Percentiles rank a stretch among this genome's conserved stretches.
Conservation (phyloP, 1,284 basidiomycete species). For the Cutaneotrichosporon curvatum region DNA sequence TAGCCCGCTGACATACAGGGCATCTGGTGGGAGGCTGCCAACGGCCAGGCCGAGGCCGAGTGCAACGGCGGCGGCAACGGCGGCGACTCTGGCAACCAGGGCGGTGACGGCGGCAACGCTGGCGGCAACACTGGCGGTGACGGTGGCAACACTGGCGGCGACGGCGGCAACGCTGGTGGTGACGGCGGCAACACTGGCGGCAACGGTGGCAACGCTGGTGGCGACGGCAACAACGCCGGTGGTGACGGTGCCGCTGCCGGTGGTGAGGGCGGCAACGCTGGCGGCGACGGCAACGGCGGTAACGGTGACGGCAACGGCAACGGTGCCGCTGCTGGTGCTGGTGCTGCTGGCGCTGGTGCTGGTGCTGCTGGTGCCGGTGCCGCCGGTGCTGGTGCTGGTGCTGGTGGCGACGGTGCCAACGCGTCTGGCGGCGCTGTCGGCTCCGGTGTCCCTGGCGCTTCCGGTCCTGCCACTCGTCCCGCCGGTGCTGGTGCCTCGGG, state of each 20-base stretch:
- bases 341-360: slow-evolving; percentile 1
- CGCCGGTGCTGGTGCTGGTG: background rate
- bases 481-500: background rate
- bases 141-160: slow-evolving; percentile 2
- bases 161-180: background rate
- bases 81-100: background rate
- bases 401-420: background rate
- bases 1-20: slow-evolving; percentile 6
- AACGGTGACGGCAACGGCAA: background rate
- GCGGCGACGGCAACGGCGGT: slow-evolving; percentile 15
- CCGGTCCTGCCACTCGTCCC: background rate
- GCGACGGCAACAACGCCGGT: background rate
- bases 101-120: background rate
- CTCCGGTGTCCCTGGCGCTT: slow-evolving; percentile 3
- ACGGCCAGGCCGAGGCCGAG: background rate
- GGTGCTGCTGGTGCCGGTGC: slow-evolving; percentile 1
- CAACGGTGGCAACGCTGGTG: slow-evolving; percentile 14
- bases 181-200: slow-evolving; percentile 18
- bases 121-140: background rate
- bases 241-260: too few relatives aligned
- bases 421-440: background rate
- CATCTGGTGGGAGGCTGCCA: slow-evolving; percentile 5
- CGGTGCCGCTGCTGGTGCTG: background rate
- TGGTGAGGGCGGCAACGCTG: slow-evolving; percentile 15
- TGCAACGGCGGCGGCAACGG: slow-evolving; percentile 1